Evolutionary conservation across 192 early-diverging fungal genomes (phyloP).

Genomic region (Pilobolus umbonatus): DNA sequence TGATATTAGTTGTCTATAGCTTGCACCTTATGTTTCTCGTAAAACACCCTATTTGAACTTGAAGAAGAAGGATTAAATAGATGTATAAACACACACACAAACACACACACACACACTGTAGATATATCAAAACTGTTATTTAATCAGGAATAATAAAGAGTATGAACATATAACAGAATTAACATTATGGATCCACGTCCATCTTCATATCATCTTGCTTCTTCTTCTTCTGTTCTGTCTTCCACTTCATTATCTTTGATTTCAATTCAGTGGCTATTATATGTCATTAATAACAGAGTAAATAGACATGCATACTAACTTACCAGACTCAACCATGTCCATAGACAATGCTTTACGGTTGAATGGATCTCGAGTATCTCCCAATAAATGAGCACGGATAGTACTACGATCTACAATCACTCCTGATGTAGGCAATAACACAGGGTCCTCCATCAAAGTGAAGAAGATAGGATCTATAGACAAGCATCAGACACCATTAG

Average conservation of each 20-base stretch:
- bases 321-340: conserved; percentile 82
- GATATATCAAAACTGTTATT: not conserved
- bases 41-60: conserved; percentile 8
- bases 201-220: not conserved
- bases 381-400: conserved; percentile 84
- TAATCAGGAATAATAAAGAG: not conserved
- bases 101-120: not conserved
- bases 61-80: conserved; percentile 2
- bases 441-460: conserved; percentile 92
- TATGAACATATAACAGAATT: not conserved
- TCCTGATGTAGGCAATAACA: conserved; percentile 79
- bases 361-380: conserved; percentile 88
- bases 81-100: not conserved
- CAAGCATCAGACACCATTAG: not conserved
- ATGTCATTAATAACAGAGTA: not conserved
- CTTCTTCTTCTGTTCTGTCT: conserved; percentile 21
- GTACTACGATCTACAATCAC: conserved; percentile 82
- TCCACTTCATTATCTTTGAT: conserved; percentile 25
- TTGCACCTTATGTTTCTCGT: conserved; percentile 23
- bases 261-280: conserved; percentile 19
- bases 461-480: conserved; percentile 79
- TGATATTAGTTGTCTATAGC: not conserved
- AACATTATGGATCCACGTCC: conserved; percentile 1
- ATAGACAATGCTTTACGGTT: conserved; percentile 85
- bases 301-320: not conserved